phyloP scores from a whole-genome alignment of 2,329 filamentous ascomycete species.

The Cladosporium sp. region DNA sequence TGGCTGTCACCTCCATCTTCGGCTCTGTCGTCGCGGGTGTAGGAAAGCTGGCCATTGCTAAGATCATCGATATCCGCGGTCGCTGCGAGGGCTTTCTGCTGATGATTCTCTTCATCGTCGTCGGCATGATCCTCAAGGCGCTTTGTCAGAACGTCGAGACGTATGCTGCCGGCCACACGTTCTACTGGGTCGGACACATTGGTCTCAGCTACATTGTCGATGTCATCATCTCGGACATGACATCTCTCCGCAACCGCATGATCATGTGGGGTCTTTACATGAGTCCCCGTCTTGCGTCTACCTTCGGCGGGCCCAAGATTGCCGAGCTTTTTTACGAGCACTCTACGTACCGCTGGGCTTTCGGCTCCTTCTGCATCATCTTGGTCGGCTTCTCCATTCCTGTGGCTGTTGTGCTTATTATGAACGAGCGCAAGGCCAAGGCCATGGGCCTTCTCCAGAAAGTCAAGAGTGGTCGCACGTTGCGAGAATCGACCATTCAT shows the following conservation, averaged over 20 bases:
- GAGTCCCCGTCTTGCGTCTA: constrained; percentile 31
- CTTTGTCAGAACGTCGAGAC: constrained; percentile 24
- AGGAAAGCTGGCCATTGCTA: constrained; percentile 52
- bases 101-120: constrained; percentile 48
- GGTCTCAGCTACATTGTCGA: constrained; percentile 28
- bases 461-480: constrained; percentile 19
- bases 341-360: constrained; percentile 28
- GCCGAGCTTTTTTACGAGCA: constrained; percentile 21
- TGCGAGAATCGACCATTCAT: constrained; percentile 19
- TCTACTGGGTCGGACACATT: constrained; percentile 29
- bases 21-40: constrained; percentile 34
- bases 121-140: constrained; percentile 28
- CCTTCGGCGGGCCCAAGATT: constrained; percentile 26
- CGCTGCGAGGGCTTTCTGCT: constrained; percentile 60
- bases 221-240: constrained; percentile 31
- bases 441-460: constrained; percentile 23
- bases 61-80: constrained; percentile 63
- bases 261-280: constrained; percentile 28
- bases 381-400: constrained; percentile 26
- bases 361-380: constrained; percentile 29
- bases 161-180: constrained; percentile 28
- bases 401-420: constrained; percentile 23
- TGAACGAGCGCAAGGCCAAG: constrained; percentile 26
- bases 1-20: constrained; percentile 33
- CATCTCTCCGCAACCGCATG: constrained; percentile 28